Conservation (phyloP, 75 land plant genomes). For the Cupressus sempervirens region DNA sequence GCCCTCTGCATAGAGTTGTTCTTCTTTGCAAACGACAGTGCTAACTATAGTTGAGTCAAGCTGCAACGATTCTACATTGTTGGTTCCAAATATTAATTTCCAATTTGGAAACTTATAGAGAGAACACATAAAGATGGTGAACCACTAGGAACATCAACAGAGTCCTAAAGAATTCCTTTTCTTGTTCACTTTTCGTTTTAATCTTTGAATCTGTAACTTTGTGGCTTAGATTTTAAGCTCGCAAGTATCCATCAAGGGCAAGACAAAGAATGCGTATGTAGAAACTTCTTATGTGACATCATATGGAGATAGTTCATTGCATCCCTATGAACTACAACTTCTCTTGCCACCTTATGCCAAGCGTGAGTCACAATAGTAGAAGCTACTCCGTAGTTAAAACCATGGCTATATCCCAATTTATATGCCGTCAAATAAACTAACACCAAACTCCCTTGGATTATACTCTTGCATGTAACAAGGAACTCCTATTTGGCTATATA, state of each 20-base stretch:
- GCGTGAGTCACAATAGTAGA: conserved; percentile 90
- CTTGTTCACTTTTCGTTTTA: too few species aligned
- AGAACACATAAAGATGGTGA: too few species aligned
- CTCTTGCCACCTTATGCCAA: conserved; percentile 86
- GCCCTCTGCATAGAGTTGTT: too few species aligned
- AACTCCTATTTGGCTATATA: conserved; percentile 47
- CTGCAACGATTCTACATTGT: too few species aligned
- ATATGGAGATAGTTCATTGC: conserved; percentile 88
- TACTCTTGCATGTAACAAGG: conserved; percentile 98
- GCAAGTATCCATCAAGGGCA: conserved; percentile 67
- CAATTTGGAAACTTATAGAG: too few species aligned
- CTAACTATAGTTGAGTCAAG: too few species aligned
- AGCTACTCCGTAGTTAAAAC: conserved; percentile 99
- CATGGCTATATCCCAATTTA: conserved; percentile 95
- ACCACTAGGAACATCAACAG: too few species aligned
- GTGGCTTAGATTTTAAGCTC: too few species aligned
- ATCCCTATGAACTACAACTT: conserved; percentile 85
- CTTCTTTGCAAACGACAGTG: too few species aligned
- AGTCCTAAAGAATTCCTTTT: too few species aligned
- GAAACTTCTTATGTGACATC: conserved; percentile 93
- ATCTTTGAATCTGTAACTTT: too few species aligned
- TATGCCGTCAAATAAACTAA: conserved; percentile 94
- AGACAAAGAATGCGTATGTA: conserved; percentile 74
- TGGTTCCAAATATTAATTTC: too few species aligned
- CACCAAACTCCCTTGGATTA: conserved; percentile 90